Base-by-base conservation (phyloP, 768 basidiomycete genomes). In the Sporobolomyces phaffii region DNA sequence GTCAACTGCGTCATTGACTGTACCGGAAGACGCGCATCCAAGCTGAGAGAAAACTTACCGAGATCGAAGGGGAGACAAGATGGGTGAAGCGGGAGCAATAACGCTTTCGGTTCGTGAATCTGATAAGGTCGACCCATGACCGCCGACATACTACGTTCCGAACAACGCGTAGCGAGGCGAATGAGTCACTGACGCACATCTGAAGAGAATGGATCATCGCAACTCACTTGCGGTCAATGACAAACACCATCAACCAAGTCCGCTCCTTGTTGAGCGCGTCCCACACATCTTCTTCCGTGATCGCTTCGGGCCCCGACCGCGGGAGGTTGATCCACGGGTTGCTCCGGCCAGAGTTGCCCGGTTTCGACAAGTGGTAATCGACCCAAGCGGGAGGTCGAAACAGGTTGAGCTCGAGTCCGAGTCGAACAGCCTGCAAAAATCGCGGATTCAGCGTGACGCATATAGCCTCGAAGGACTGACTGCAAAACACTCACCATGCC, bases 211-310 rank as follows among this genome's bases (percentile, higher is more conserved):
- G 14, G 6, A 9, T 14, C 26, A 9, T 13, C 22, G n/a, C 15
- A 18, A 45, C 68, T 31, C 52, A 65, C 68, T 64, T 59, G 28
- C 58, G 52, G 43, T 59, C 57, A 14, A 72, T 62, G 14, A 77
- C 70, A 54, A 77, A 77, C 31, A 76, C 78, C 36, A 75, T 76
- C 57, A 94, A 81, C 93, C 93, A 98, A 20, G 91, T 92, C 53
- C 94, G 81, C 78, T 97, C 93, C 49, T 93, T 84, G 77, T 96
- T 98, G 78, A 90, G 87, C 18, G 96, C 86, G 79, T 97, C 89
- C n/a, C 51, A 48, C 18, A 49, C 61, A 83, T 77, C 73, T 90
- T 90, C 53, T 90, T 85, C 29, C 87, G 84, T 58, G 83, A 83
- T 26, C 75, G 92, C 90, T 20, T 86, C 81, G 26, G 47, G 65